Evolutionary conservation across 2,329 filamentous ascomycete species (phyloP), one percentile per base, ranked within the genome.

Genomic region (Huntiella omanensis): DNA sequence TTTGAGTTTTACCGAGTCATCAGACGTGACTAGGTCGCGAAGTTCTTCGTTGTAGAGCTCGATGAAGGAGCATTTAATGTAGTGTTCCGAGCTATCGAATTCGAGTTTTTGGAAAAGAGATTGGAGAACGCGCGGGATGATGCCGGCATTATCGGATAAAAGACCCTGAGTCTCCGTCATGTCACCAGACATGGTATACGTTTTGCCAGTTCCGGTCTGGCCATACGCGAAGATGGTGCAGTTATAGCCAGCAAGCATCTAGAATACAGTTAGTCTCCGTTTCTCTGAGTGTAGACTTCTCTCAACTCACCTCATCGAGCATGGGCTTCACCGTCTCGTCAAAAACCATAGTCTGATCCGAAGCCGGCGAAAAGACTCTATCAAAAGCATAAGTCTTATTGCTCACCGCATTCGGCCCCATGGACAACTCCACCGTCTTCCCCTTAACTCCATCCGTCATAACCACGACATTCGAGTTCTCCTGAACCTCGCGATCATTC

Each of bases 181-280:
- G 60, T 98, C 88, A 47, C 91, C 91, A 1, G 88, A 94, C 91
- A 98, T 98, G 17, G 91, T 98, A 62, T 98, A 98, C 11, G 91
- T 98, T 62, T 98, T 98, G 55, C 91, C 91, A 0, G 91, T 98
- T 39, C 91, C 91, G 0, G 91, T 98, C 61, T 98, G 91, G 19
- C 91, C 91, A 60, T 98, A 98, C 33, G 91, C 91, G 56, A 98
- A 98, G 50, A 98, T 94, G 4, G 91, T 98, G 64, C 91, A 98
- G 61, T 98, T 98, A 65, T 84, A 96, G 45, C 91, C 91, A 17
- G 78, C 73, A 37, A 98, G 72, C 70, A 96, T 94, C 85, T 93
- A 54, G 16, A 28, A 39, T 19, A 16, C 8, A 40, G 1, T 33
- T 19, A 43, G 17, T 8, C 35, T 5, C 13, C 16, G 4, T 16